Percentiles rank a stretch among this genome's conserved stretches.
Conservation (phyloP, 805 yeast species). For the Lipomyces starkeyi region DNA sequence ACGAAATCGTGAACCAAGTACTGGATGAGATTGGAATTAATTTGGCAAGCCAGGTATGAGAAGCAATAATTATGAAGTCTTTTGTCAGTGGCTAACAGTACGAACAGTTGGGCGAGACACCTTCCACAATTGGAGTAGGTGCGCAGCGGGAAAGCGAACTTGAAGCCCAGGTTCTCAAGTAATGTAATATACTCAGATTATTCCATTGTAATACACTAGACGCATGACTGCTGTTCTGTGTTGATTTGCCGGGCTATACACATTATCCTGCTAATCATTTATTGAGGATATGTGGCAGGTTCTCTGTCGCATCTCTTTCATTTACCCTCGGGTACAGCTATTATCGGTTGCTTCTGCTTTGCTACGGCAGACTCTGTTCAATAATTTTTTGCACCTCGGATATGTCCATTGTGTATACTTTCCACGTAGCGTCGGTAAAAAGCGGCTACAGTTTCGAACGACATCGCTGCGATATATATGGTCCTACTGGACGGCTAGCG, state of each 20-base stretch:
- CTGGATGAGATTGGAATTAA: constrained; percentile 95
- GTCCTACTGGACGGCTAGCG: too few species aligned
- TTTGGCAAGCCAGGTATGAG: constrained; percentile 53
- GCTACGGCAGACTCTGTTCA: too few species aligned
- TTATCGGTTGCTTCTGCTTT: too few species aligned
- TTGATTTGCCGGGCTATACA: neutral
- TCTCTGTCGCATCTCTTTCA: neutral
- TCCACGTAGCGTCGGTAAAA: too few species aligned
- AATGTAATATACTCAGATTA: neutral
- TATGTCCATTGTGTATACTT: too few species aligned
- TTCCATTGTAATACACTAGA: neutral
- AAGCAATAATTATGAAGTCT: neutral
- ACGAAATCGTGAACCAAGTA: constrained; percentile 68
- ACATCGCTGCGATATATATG: too few species aligned
- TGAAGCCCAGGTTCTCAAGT: neutral
- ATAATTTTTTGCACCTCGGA: too few species aligned
- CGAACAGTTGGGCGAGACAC: constrained; percentile 6
- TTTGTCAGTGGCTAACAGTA: neutral
- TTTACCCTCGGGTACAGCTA: too few species aligned
- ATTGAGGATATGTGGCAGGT: too few species aligned
- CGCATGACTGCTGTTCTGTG: neutral
- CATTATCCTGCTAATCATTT: neutral
- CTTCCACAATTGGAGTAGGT: constrained; percentile 2
- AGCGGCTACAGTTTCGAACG: too few species aligned
- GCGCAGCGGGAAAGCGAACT: constrained; percentile 4